Evolutionary conservation across 192 early-diverging fungal genomes (phyloP), one percentile per base, ranked within the genome.

Genomic region (Umbelopsis isabellina): DNA sequence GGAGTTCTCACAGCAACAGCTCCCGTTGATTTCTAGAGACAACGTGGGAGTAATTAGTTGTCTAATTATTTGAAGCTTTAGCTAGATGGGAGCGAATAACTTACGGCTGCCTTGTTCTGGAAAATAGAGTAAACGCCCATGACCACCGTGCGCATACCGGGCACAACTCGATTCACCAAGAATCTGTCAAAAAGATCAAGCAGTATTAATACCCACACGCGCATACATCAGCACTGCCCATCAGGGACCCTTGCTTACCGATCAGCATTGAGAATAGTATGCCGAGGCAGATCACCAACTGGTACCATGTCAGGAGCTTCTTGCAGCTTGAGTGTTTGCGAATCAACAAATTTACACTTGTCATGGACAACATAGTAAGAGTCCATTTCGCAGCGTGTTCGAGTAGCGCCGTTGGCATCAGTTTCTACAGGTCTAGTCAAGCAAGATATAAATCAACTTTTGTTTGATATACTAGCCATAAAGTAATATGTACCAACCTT

Each of bases 291-390:
- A 78, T 99, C 98, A 72, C 98, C 98, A 1, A 97, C 95, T 4
- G 98, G 98, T 15, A 99, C 94, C 80, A 96, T 92, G 61, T 97
- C 98, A 11, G 95, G 94, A 16, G 94, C 89, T 79, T 99, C 98
- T 77, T 99, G 98, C 65, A 99, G 86, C 80, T 99, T 99, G 67
- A 99, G 84, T 8, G 90, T 89, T 82, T 99, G 98, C 76, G 95
- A 93, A 84, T 99, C 98, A 27, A 98, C 91, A 82, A 97, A 99
- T 72, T 81, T 87, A 77, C 91, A 97, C 75, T 95, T 96, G 84
- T 99, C 95, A 71, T 97, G 95, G 44, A 96, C 87, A 53, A 99
- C 91, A 30, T 96, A 82, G 77, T 90, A 99, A 25, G 98, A 95
- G 68, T 99, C 98, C 68, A 99, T 66, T 49, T 81, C 76, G 50